Evolutionary conservation across 768 basidiomycete species (phyloP), one percentile per base, ranked within the genome.

Genomic region (Termitomyces titanicus): DNA sequence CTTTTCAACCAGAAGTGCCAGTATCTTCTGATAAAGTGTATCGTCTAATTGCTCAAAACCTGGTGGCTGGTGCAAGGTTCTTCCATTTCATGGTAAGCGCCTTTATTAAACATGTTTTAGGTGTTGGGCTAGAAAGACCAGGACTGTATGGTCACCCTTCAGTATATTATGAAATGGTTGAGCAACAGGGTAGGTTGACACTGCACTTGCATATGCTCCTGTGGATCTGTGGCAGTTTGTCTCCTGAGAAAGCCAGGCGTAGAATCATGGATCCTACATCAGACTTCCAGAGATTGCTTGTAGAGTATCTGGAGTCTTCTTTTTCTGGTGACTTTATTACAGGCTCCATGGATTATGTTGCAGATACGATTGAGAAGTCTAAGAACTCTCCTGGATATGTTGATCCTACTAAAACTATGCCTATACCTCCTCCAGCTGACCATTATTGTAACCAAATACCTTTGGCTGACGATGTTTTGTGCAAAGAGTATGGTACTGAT

Each of bases 131-230:
- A 2, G 35, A 7, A 5, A 3, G 5, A 6, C 37, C n/a, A 6
- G 17, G 37, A 1, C 3, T 38, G 2, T 38, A 38, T 38, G 37
- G 37, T 6, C 5, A 38, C 2, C n/a, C 37, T 18, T n/a, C 37
- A 3, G 37, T n/a, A 6, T 12, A 15, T 17, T 17, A 38, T n/a
- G 37, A 17, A 2, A 38, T 7, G 3, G 37, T 38, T 8, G 37
- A 38, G 8, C 37, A 38, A 6, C 37, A 38, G 8, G 37, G 37
- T 1, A 49, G 65, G 1, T 40, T 68, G 0, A 70, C 66, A 0
- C 51, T 72, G 5, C 70, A 72, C 54, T 27, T 68, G 0, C 70
- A 71, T 47, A 13, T 70, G 47, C 48, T 72, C 0, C 7, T 71
- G 2, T 72, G 70, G 70, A 56, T 72, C 0, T 1, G 22, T 2